Evolutionary conservation across 345 rosid species (phyloP).

Genomic region (Citrus cavaleriei): DNA sequence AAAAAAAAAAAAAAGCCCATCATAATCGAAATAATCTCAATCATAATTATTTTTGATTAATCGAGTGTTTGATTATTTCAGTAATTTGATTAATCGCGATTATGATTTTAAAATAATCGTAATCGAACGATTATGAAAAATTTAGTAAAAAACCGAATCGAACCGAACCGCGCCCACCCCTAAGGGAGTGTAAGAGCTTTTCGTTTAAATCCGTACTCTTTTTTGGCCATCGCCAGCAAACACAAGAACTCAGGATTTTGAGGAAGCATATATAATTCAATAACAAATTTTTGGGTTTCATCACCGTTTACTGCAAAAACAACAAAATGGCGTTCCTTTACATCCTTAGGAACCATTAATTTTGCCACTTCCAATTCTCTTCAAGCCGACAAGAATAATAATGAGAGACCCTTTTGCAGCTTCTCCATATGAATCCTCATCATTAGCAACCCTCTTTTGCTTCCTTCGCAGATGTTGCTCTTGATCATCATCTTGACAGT

Average conservation of each 20-base stretch:
- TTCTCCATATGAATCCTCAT: neutral
- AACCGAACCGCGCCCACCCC: no score
- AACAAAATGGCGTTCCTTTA: conserved; percentile 44
- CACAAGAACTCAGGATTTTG: conserved; percentile 36
- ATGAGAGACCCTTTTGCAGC: neutral
- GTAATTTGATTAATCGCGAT: no score
- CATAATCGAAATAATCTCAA: no score
- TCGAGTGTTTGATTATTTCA: no score
- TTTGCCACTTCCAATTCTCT: neutral
- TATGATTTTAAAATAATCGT: no score
- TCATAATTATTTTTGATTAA: no score
- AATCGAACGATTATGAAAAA: no score
- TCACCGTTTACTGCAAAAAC: conserved; percentile 38
- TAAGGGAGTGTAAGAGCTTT: neutral
- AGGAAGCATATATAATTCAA: conserved; percentile 32
- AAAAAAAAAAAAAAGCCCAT: no score
- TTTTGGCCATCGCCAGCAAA: neutral
- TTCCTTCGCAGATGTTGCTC: neutral
- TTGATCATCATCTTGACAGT: neutral
- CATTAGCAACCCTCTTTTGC: neutral
- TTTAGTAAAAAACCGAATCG: no score
- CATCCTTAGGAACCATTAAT: conserved; percentile 26
- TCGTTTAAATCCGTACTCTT: neutral
- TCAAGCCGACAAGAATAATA: neutral
- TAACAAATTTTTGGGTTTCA: conserved; percentile 41